A percentile compares a stretch with the other conserved stretches of the same genome.
phyloP scores from a whole-genome alignment of 148 eudicot genomes.

The Pouteria glomerata region DNA sequence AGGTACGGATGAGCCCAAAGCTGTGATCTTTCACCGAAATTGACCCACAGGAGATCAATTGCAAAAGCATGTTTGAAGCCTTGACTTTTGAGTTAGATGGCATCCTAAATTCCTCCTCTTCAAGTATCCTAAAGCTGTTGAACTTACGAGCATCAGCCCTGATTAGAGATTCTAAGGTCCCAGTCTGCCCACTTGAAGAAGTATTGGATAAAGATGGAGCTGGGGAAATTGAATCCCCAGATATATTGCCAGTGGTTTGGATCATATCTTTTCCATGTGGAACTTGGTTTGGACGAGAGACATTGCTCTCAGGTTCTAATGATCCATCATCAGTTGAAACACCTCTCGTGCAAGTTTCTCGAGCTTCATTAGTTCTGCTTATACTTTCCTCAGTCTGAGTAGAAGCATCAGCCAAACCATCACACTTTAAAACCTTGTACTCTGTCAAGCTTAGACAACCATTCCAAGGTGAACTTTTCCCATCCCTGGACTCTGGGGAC shows the following conservation, averaged over 20 bases:
- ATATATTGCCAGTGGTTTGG: too few relatives aligned
- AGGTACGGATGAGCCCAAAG: slow-evolving; percentile 71
- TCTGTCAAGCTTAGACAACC: slow-evolving; percentile 67
- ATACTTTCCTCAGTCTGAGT: slow-evolving; percentile 78
- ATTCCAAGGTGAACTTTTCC: slow-evolving; percentile 58
- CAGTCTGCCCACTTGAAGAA: slow-evolving; percentile 63
- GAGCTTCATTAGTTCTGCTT: slow-evolving; percentile 26
- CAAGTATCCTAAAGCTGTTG: slow-evolving; percentile 60
- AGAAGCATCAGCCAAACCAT: slow-evolving; percentile 79
- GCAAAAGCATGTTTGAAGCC: slow-evolving; percentile 76
- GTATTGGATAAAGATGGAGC: slow-evolving; percentile 58
- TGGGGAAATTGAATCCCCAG: slow-evolving; percentile 42
- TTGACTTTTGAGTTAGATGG: slow-evolving; percentile 53
- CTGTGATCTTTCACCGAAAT: slow-evolving; percentile 85
- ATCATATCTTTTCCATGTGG: slow-evolving; percentile 26
- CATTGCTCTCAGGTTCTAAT: slow-evolving; percentile 35
- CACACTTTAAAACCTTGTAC: slow-evolving; percentile 52
- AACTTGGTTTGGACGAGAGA: slow-evolving; percentile 20
- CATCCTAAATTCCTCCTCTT: slow-evolving; percentile 39
- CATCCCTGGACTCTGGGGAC: slow-evolving; percentile 65
- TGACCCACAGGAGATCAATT: slow-evolving; percentile 91
- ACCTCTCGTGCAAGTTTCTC: slow-evolving; percentile 67
- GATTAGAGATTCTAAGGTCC: slow-evolving; percentile 75
- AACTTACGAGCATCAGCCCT: slow-evolving; percentile 76
- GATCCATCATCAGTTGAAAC: slow-evolving; percentile 81